Conservation (phyloP, 352 stramenopile genomes). For the Pythium pyrilobum region DNA sequence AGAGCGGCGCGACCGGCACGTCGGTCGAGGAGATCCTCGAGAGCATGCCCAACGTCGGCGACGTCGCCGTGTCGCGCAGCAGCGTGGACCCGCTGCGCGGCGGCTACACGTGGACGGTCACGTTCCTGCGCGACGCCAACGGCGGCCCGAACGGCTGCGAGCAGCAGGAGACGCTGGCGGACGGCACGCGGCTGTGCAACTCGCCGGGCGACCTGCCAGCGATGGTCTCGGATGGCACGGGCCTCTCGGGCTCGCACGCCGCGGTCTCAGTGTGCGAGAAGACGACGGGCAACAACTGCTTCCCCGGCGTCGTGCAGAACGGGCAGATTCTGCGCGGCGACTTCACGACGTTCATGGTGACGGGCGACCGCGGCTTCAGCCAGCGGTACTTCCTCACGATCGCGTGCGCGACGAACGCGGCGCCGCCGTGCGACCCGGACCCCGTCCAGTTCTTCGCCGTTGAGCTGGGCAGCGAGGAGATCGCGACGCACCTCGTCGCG, state of each 20-base stretch:
- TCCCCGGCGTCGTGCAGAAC: conserved; percentile 23
- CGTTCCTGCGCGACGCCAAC: conserved; percentile 86
- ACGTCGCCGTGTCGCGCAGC: conserved; percentile 89
- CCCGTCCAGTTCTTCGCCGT: conserved; percentile 29
- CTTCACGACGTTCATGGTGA: conserved; percentile 86
- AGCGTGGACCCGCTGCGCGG: conserved; percentile 83
- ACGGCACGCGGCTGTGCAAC: conserved; percentile 84
- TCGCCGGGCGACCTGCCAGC: conserved; percentile 90
- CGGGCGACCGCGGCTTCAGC: conserved; percentile 56
- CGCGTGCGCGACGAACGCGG: conserved; percentile 17
- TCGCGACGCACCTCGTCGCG: conserved; percentile 29
- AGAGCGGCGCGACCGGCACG: conserved; percentile 88
- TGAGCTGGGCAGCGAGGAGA: conserved; percentile 17
- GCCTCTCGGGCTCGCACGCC: conserved; percentile 31
- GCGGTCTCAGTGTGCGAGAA: conserved; percentile 26
- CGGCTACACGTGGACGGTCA: conserved; percentile 94
- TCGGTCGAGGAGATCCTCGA: conserved; percentile 96
- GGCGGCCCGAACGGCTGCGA: conserved; percentile 59
- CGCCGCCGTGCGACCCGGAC: conserved; percentile 17
- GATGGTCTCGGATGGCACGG: conserved; percentile 35
- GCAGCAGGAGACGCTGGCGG: conserved; percentile 44
- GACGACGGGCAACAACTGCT: conserved; percentile 13
- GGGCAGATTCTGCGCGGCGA: conserved; percentile 85
- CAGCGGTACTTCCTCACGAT: conserved; percentile 36
- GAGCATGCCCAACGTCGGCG: conserved; percentile 90